phyloP scores from a whole-genome alignment of 1,284 basidiomycete genomes.

The Cryptococcus sp. region DNA sequence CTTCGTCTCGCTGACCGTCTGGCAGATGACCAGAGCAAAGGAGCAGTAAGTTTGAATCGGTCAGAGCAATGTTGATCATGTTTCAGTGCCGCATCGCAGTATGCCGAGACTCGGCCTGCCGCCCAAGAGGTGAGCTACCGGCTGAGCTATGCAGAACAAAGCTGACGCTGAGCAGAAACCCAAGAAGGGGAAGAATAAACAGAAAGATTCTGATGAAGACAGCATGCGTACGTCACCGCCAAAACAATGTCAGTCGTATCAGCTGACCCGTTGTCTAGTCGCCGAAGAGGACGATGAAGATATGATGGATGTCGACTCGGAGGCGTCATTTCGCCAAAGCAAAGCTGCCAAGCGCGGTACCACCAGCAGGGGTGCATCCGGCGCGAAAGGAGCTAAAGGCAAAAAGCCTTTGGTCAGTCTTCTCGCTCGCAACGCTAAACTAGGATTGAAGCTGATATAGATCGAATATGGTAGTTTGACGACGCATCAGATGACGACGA shows the following conservation, averaged over 20 bases:
- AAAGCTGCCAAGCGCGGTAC: conserved; percentile 41
- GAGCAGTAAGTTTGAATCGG: conserved; percentile 59
- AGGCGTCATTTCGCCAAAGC: conserved; percentile 49
- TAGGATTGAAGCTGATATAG: conserved; percentile 1
- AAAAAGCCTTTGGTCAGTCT: conserved; percentile 58
- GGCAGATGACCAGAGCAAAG: conserved; percentile 70
- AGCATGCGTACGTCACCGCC: conserved; percentile 67
- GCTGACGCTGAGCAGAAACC: conserved; percentile 36
- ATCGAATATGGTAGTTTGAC: conserved; percentile 50
- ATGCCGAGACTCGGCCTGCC: conserved; percentile 15
- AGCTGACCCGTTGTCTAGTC: not conserved
- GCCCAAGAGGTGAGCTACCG: conserved; percentile 17
- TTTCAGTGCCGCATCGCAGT: conserved; percentile 28
- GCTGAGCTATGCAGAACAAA: conserved; percentile 23
- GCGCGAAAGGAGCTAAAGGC: conserved; percentile 39
- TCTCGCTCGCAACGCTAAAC: conserved; percentile 5
- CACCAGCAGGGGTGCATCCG: conserved; percentile 27
- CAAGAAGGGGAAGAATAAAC: conserved; percentile 59
- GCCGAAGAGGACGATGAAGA: conserved; percentile 31
- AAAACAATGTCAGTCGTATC: not conserved
- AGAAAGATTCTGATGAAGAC: conserved; percentile 64
- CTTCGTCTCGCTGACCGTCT: conserved; percentile 4
- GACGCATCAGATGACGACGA: conserved; percentile 60
- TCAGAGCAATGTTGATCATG: not conserved
- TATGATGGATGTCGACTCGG: conserved; percentile 53